Evolutionary conservation across 257 asterid species (phyloP).

Genomic region (Misopates orontium): DNA sequence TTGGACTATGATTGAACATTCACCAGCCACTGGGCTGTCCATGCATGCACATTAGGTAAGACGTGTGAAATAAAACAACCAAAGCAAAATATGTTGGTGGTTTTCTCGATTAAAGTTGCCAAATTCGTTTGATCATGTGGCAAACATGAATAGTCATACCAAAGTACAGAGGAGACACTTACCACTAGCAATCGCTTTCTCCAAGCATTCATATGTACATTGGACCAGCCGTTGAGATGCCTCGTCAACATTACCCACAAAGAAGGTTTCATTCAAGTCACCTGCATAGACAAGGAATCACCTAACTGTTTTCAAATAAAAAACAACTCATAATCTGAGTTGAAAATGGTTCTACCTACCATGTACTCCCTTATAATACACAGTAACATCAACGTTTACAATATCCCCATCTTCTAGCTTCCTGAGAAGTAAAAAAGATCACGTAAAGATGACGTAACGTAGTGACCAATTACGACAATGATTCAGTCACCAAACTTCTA

Average conservation of each 20-base stretch:
- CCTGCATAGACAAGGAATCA: constrained; percentile 48
- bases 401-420: constrained; percentile 96
- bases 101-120: neutral
- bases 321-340: constrained; percentile 2
- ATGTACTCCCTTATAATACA: constrained; percentile 89
- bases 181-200: constrained; percentile 91
- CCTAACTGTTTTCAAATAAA: neutral
- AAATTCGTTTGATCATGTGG: neutral
- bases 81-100: neutral
- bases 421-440: constrained; percentile 46
- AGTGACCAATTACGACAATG: neutral
- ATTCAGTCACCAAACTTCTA: neutral
- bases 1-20: neutral
- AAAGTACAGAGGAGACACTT: constrained; percentile 30
- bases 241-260: constrained; percentile 95
- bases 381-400: constrained; percentile 87
- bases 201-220: constrained; percentile 93
- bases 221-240: constrained; percentile 77
- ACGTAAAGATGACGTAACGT: constrained; percentile 23
- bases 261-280: constrained; percentile 92
- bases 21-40: neutral
- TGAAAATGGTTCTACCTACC: constrained; percentile 43
- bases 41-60: constrained; percentile 1
- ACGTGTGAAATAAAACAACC: neutral
- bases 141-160: neutral